Evolutionary conservation across 805 yeast species (phyloP).

Genomic region (Clavispora asparagi): DNA sequence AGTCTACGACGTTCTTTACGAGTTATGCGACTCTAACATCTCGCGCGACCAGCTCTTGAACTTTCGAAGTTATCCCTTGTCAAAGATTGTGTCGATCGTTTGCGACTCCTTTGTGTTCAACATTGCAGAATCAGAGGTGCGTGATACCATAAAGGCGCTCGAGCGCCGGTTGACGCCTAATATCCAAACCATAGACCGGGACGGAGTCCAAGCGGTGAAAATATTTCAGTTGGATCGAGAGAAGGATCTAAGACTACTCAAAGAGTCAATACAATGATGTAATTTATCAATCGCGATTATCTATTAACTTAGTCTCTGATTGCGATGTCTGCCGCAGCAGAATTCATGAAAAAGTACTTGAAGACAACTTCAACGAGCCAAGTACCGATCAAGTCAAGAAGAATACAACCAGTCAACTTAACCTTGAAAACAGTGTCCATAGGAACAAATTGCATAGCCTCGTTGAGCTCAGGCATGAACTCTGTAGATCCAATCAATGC

Average conservation of each 20-base stretch:
- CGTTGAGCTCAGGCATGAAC: constrained; percentile 89
- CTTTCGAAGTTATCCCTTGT: constrained; percentile 17
- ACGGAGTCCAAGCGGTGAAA: constrained; percentile 22
- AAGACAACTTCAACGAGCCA: constrained; percentile 76
- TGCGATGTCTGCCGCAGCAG: constrained; percentile 89
- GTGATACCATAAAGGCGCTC: constrained; percentile 22
- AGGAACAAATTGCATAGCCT: constrained; percentile 86
- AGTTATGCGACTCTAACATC: constrained; percentile 9
- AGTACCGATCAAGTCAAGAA: constrained; percentile 70
- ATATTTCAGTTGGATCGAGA: constrained; percentile 22
- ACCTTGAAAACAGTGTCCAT: constrained; percentile 71
- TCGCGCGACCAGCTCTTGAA: neutral
- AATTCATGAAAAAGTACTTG: constrained; percentile 84
- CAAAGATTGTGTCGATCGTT: constrained; percentile 23
- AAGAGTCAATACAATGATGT: neutral
- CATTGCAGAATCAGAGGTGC: constrained; percentile 24
- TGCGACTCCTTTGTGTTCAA: constrained; percentile 31
- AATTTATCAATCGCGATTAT: neutral
- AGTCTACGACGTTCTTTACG: constrained; percentile 32
- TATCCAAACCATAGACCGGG: constrained; percentile 19
- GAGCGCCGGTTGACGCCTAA: constrained; percentile 14
- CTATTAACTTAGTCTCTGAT: constrained; percentile 21
- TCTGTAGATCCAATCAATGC: constrained; percentile 93
- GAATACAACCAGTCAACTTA: constrained; percentile 67
- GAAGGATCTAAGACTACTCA: constrained; percentile 20